Percentiles rank a stretch among this genome's conserved stretches.
These are phyloP conservation scores for Phylloporus arenicola DNA, from an alignment of 768 basidiomycete species.

Conservation along the genomic window DNA sequence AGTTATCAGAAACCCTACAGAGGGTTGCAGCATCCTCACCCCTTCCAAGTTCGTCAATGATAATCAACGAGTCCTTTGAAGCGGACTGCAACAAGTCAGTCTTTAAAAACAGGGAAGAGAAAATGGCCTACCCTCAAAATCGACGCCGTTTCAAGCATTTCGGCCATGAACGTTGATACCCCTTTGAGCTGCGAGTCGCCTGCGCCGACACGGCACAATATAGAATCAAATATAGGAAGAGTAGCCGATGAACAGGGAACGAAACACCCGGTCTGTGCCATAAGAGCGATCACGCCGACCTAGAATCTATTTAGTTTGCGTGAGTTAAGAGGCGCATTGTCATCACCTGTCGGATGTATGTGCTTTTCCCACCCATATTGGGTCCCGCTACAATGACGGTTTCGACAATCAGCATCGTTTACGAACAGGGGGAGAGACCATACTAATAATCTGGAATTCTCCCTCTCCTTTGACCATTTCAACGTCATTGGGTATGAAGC, in stretches of 20 bases:
- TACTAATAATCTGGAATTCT: constrained; percentile 94
- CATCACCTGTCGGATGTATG: constrained; percentile 86
- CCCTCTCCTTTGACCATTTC: constrained; percentile 91
- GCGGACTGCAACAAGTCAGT: constrained; percentile 56
- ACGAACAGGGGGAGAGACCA: constrained; percentile 14
- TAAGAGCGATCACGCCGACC: constrained; percentile 92
- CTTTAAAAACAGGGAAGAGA: neutral
- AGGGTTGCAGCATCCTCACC: constrained; percentile 38
- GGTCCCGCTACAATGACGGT: constrained; percentile 64
- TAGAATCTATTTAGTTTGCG: constrained; percentile 24
- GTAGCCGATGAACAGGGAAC: constrained; percentile 87
- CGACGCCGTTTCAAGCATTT: constrained; percentile 95
- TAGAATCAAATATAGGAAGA: constrained; percentile 91
- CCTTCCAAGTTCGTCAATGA: constrained; percentile 95
- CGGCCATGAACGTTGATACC: constrained; percentile 98
- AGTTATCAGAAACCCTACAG: neutral
- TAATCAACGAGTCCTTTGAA: constrained; percentile 84
- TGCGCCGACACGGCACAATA: constrained; percentile 88
- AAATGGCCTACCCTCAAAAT: constrained; percentile 69
- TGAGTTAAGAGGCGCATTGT: neutral
- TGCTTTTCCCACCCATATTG: constrained; percentile 99
- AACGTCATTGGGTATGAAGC: constrained; percentile 89
- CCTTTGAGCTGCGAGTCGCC: constrained; percentile 98
- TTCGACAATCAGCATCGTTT: neutral
- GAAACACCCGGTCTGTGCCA: constrained; percentile 94